These are phyloP conservation scores for Cinnamomum chago DNA, from an alignment of 164 flowering plant species.

Conservation along the genomic window DNA sequence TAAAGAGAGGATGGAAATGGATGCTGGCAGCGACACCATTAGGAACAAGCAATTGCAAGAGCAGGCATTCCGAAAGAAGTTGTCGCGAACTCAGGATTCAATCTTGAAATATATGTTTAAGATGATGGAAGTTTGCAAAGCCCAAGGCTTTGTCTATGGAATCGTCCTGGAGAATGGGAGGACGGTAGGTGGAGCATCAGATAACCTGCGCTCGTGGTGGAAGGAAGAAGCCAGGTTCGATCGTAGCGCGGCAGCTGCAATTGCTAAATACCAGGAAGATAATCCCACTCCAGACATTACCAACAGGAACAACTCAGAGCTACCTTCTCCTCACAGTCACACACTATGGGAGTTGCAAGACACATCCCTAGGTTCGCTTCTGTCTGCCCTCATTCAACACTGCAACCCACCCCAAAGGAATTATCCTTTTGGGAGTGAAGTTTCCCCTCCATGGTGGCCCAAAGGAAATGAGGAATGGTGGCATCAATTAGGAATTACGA, in stretches of 20 bases:
- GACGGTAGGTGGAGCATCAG: conserved; percentile 60
- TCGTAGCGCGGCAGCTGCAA: conserved; percentile 38
- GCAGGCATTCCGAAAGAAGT: conserved; percentile 30
- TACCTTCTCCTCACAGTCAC: conserved; percentile 22
- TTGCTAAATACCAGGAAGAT: conserved; percentile 7
- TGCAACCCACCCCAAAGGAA: conserved; percentile 79
- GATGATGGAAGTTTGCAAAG: conserved; percentile 66
- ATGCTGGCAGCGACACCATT: conserved; percentile 16
- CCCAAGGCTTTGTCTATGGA: conserved; percentile 63
- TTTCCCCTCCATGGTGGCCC: conserved; percentile 86
- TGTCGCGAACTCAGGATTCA: conserved; percentile 68
- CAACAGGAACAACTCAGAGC: conserved; percentile 25
- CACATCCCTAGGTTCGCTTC: conserved; percentile 65
- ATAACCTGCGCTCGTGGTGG: conserved; percentile 68
- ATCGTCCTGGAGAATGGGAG: conserved; percentile 68
- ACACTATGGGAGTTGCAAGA: conserved; percentile 71
- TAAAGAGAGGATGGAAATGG: conserved; percentile 41
- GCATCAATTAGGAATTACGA: conserved; percentile 46
- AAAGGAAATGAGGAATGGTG: conserved; percentile 73
- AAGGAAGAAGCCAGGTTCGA: conserved; percentile 62
- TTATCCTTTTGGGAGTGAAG: conserved; percentile 63
- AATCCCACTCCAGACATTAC: conserved; percentile 27
- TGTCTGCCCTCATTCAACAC: conserved; percentile 75
- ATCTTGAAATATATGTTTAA: conserved; percentile 63
- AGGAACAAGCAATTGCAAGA: conserved; percentile 18